These are phyloP conservation scores for Turritis glabra DNA, from an alignment of 345 rosid species.

Conservation along the genomic window DNA sequence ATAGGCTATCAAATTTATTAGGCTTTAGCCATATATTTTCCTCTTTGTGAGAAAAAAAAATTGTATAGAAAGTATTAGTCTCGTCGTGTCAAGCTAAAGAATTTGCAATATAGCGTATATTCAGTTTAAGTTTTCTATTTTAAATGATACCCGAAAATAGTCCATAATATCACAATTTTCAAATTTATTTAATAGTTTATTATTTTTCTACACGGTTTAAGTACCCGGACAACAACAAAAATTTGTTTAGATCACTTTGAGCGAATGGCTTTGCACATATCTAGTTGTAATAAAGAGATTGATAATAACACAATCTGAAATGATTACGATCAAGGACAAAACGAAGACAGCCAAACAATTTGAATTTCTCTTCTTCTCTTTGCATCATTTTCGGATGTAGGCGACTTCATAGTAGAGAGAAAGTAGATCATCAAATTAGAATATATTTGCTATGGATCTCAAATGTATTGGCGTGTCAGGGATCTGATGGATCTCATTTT, in stretches of 20 bases:
- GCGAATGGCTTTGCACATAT: neutral
- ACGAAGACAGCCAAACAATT: slow-evolving; percentile 25
- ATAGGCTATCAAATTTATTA: neutral
- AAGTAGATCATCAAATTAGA: too few species aligned
- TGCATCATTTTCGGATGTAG: too few species aligned
- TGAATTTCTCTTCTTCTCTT: too few species aligned
- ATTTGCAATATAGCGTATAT: neutral
- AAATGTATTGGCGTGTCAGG: too few species aligned
- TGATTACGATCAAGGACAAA: slow-evolving; percentile 7
- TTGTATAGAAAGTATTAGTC: neutral
- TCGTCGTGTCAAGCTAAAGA: slow-evolving; percentile 3
- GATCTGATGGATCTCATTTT: too few species aligned
- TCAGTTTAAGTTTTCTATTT: neutral
- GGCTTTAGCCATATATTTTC: neutral
- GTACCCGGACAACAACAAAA: neutral
- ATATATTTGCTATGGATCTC: too few species aligned
- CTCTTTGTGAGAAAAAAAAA: neutral
- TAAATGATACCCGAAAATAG: neutral
- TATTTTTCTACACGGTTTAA: neutral
- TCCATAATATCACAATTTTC: neutral
- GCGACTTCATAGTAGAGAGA: too few species aligned
- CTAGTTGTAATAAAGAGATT: neutral
- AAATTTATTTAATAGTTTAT: neutral
- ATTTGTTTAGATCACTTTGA: neutral
- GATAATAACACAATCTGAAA: neutral